Percentiles rank a stretch among this genome's conserved stretches.
Evolutionary conservation across 305 asterid species (phyloP).

Genomic region (Lippia alba): DNA sequence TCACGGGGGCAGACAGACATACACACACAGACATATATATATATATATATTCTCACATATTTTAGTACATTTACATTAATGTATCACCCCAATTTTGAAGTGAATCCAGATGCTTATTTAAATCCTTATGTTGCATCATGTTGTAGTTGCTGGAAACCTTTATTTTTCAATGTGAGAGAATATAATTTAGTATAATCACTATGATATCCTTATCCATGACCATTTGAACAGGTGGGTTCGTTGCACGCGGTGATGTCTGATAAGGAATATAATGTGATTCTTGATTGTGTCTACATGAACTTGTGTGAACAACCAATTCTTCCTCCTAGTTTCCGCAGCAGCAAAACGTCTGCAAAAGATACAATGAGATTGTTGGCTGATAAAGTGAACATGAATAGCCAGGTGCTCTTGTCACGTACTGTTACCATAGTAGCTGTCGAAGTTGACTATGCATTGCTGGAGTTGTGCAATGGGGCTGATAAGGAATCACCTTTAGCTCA

Average conservation of each 20-base stretch:
- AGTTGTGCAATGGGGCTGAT: slow-evolving; percentile 80
- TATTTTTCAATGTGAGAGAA: slow-evolving; percentile 26
- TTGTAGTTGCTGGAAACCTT: slow-evolving; percentile 28
- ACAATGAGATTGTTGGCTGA: slow-evolving; percentile 85
- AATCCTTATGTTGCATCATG: slow-evolving; percentile 1
- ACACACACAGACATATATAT: neutral
- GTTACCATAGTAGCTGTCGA: slow-evolving; percentile 84
- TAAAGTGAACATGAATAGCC: slow-evolving; percentile 89
- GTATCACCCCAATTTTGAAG: neutral
- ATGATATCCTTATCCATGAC: slow-evolving; percentile 25
- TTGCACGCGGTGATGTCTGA: slow-evolving; percentile 89
- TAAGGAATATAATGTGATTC: slow-evolving; percentile 86
- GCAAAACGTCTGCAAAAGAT: slow-evolving; percentile 80
- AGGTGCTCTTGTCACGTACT: slow-evolving; percentile 91
- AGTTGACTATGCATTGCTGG: slow-evolving; percentile 77
- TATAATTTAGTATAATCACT: slow-evolving; percentile 14
- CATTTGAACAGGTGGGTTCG: slow-evolving; percentile 76
- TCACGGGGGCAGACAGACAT: too few species aligned
- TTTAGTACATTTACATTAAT: neutral
- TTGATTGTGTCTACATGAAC: slow-evolving; percentile 85
- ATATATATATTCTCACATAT: neutral
- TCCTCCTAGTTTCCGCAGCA: slow-evolving; percentile 91
- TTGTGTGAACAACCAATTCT: slow-evolving; percentile 78
- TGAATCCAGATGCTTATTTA: slow-evolving; percentile 1
- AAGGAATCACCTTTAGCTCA: slow-evolving; percentile 91